These are phyloP conservation scores for Leptomonas pyrrhocoris DNA, from an alignment of 208 protist genomes.

Conservation along the genomic window DNA sequence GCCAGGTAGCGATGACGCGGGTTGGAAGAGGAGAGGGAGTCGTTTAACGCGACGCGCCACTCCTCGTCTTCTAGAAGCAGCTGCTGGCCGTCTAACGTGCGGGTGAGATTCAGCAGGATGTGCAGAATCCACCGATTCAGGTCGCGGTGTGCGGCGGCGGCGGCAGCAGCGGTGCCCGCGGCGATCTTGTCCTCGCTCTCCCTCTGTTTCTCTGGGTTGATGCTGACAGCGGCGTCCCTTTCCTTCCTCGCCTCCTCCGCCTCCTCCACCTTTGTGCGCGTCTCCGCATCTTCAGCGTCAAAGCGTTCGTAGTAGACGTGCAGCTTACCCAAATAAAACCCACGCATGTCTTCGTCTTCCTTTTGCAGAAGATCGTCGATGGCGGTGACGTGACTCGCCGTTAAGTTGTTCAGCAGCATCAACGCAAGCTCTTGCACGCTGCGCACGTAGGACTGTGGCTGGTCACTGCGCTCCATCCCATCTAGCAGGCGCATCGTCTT, in stretches of 20 bases:
- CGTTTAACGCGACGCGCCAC: conserved; percentile 53
- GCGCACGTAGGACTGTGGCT: conserved; percentile 37
- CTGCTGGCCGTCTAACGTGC: conserved; percentile 69
- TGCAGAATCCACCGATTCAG: conserved; percentile 76
- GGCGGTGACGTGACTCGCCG: conserved; percentile 70
- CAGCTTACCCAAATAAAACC: conserved; percentile 82
- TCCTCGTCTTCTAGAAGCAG: conserved; percentile 78
- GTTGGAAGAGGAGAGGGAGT: conserved; percentile 44
- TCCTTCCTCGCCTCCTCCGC: conserved; percentile 27
- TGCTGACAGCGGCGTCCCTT: background rate
- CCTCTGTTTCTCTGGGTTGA: conserved; percentile 12
- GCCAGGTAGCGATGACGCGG: conserved; percentile 63
- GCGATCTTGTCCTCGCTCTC: conserved; percentile 16
- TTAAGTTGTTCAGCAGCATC: conserved; percentile 89
- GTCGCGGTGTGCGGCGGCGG: conserved; percentile 42
- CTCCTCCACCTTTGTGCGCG: conserved; percentile 19
- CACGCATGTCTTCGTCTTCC: conserved; percentile 80
- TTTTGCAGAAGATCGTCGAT: conserved; percentile 79
- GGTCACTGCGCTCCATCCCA: conserved; percentile 51
- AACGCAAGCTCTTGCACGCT: conserved; percentile 78
- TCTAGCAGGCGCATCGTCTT: conserved; percentile 84
- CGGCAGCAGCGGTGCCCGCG: background rate
- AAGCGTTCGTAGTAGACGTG: conserved; percentile 61
- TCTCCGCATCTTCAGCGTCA: conserved; percentile 22
- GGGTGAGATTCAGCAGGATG: conserved; percentile 83